These are phyloP conservation scores for Boletellus emodensis DNA, from an alignment of 768 basidiomycete genomes.

Conservation along the genomic window DNA sequence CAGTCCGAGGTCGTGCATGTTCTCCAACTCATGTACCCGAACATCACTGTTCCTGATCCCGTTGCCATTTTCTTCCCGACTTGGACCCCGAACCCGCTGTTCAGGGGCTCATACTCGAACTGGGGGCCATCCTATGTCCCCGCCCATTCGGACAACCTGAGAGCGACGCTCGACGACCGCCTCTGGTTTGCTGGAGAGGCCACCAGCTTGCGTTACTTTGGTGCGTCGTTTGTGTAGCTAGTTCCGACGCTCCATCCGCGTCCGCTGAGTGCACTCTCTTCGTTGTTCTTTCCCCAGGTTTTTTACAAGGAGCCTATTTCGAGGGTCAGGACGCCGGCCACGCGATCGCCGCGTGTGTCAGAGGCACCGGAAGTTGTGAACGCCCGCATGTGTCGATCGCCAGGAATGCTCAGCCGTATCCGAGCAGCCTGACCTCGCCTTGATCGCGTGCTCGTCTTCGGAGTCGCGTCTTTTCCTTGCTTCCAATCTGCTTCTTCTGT, in stretches of 20 bases:
- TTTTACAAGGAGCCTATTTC: slow-evolving; percentile 55
- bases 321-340: slow-evolving; percentile 45
- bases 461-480: no score
- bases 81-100: slow-evolving; percentile 51
- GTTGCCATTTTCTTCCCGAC: slow-evolving; percentile 50
- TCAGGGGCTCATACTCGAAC: slow-evolving; percentile 53
- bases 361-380: slow-evolving; percentile 17
- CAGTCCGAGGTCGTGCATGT: slow-evolving; percentile 53
- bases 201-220: slow-evolving; percentile 54
- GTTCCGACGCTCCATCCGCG: neutral
- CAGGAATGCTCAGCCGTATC: slow-evolving; percentile 34
- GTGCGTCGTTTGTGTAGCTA: slow-evolving; percentile 33
- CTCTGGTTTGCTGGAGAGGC: slow-evolving; percentile 67
- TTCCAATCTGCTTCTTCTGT: no score
- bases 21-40: slow-evolving; percentile 57
- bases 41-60: slow-evolving; percentile 51
- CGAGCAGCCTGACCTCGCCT: slow-evolving; percentile 11
- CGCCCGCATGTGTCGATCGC: slow-evolving; percentile 27
- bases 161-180: slow-evolving; percentile 45
- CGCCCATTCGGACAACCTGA: slow-evolving; percentile 51
- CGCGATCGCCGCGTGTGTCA: slow-evolving; percentile 42
- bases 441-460: no score
- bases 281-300: slow-evolving; percentile 33
- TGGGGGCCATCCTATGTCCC: slow-evolving; percentile 62
- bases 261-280: neutral